Evolutionary conservation across 176 grass and related monocot species (phyloP).

Genomic region (Avena eriantha): DNA sequence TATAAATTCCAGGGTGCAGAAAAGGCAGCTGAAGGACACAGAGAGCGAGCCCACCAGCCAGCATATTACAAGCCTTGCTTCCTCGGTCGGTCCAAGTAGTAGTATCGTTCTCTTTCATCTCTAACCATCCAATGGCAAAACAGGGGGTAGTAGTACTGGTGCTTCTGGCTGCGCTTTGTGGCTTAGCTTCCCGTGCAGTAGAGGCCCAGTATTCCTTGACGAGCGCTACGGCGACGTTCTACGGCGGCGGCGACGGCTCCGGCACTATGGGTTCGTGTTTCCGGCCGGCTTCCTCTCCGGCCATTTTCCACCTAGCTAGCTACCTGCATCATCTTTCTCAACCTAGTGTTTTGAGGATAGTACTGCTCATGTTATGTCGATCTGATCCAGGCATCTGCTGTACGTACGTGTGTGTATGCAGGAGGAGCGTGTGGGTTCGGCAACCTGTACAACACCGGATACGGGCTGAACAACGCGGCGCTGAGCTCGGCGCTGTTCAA

Average conservation of each 20-base stretch:
- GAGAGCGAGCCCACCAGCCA: neutral
- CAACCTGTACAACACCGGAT: constrained; percentile 46
- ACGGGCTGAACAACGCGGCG: constrained; percentile 47
- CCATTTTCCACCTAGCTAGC: neutral
- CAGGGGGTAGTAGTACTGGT: neutral
- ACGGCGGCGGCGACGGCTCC: constrained; percentile 60
- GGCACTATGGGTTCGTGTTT: constrained; percentile 59
- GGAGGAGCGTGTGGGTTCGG: constrained; percentile 61
- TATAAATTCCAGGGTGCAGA: constrained; percentile 46
- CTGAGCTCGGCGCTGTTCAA: constrained; percentile 66
- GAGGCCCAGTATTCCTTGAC: constrained; percentile 38
- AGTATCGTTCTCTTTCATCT: neutral
- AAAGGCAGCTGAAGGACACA: constrained; percentile 19
- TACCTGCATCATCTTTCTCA: neutral
- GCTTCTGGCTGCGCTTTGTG: constrained; percentile 11
- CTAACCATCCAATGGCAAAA: constrained; percentile 25
- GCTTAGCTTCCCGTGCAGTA: constrained; percentile 18
- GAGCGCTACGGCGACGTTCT: constrained; percentile 60
- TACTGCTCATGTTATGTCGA: neutral
- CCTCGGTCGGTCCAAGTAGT: neutral
- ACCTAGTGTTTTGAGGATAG: neutral
- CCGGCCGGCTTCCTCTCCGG: neutral
- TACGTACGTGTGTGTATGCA: neutral
- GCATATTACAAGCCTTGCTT: neutral
- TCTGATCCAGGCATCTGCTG: neutral